phyloP scores from a whole-genome alignment of 768 basidiomycete species.

The Kwoniella shandongensis region DNA sequence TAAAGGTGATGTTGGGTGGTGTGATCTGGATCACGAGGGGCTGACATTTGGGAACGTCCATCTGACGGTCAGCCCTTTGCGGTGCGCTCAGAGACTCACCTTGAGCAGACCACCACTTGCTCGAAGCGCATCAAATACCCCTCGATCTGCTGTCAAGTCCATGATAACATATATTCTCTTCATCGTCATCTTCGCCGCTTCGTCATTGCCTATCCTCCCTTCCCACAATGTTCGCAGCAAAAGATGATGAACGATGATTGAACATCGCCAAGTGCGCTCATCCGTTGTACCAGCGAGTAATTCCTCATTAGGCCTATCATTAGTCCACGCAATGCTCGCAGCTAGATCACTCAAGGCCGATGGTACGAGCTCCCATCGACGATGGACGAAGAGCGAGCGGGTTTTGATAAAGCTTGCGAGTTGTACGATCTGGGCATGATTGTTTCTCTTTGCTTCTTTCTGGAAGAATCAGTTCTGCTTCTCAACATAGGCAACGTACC shows the following conservation, averaged over 20 bases:
- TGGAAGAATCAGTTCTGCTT: conserved; percentile 1
- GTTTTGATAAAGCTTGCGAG: conserved; percentile 13
- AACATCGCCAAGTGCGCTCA: conserved; percentile 12
- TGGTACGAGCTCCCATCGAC: conserved; percentile 33
- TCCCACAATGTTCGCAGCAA: conserved; percentile 30
- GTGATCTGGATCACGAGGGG: conserved; percentile 29
- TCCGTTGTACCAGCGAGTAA: neutral
- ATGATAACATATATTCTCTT: conserved; percentile 27
- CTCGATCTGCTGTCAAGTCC: conserved; percentile 24
- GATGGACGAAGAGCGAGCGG: conserved; percentile 28
- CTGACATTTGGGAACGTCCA: conserved; percentile 5
- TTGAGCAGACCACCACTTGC: conserved; percentile 22
- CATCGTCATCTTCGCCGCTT: conserved; percentile 17
- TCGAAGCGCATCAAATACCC: conserved; percentile 13
- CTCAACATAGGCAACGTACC: conserved; percentile 10
- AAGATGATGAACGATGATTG: conserved; percentile 24
- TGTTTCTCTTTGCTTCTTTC: conserved; percentile 13
- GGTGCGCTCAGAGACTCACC: conserved; percentile 9
- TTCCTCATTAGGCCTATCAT: neutral
- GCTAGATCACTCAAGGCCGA: conserved; percentile 11
- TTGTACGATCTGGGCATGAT: conserved; percentile 24
- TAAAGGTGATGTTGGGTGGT: conserved; percentile 33
- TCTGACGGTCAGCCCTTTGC: conserved; percentile 1
- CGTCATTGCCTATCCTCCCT: conserved; percentile 34
- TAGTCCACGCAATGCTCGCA: conserved; percentile 1